phyloP scores from a whole-genome alignment of 176 grass and related monocot genomes.

The Aegilops speltoides region DNA sequence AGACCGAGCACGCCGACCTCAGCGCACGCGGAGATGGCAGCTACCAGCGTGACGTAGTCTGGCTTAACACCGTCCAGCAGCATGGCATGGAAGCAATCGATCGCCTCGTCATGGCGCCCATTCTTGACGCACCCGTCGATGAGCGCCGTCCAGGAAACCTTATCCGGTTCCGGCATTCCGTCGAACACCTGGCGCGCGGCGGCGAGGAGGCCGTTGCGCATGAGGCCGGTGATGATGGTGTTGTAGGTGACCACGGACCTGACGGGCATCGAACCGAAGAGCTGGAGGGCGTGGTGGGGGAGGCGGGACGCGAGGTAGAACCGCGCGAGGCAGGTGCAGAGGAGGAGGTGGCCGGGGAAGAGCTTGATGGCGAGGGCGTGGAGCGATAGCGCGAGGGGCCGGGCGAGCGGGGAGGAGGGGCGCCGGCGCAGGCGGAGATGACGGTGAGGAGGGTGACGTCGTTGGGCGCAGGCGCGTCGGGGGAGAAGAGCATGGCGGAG shows the following conservation, averaged over 20 bases:
- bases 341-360: conserved; percentile 51
- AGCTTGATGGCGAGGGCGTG: conserved; percentile 54
- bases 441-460: conserved; percentile 62
- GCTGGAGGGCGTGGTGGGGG: conserved; percentile 40
- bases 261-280: conserved; percentile 57
- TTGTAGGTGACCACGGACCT: conserved; percentile 63
- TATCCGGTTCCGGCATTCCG: conserved; percentile 46
- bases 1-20: conserved; percentile 53
- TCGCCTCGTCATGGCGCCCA: conserved; percentile 47
- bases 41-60: conserved; percentile 54
- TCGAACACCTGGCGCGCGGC: conserved; percentile 51
- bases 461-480: conserved; percentile 34
- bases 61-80: conserved; percentile 32
- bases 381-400: conserved; percentile 33
- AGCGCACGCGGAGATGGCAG: conserved; percentile 45
- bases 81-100: conserved; percentile 56
- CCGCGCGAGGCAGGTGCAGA: conserved; percentile 62
- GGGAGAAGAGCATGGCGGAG: conserved; percentile 45
- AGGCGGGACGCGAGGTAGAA: conserved; percentile 55
- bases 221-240: conserved; percentile 57
- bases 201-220: conserved; percentile 50
- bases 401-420: conserved; percentile 35
- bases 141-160: conserved; percentile 69
- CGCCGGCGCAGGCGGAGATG: conserved; percentile 54
- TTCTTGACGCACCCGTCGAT: conserved; percentile 63